Conservation (phyloP, 305 asterid genomes). For the Vinca major region DNA sequence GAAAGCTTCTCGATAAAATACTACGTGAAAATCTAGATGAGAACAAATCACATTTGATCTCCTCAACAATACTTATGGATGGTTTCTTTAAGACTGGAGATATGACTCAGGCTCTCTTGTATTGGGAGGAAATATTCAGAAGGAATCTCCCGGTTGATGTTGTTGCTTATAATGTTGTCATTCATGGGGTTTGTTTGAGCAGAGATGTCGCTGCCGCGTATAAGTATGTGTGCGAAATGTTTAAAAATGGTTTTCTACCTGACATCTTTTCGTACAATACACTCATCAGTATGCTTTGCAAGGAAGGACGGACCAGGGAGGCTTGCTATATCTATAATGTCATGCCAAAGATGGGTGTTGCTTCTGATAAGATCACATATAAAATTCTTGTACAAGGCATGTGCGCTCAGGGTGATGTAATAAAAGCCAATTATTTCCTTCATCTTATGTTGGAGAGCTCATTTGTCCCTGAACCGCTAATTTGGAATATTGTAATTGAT, state of each 20-base stretch:
- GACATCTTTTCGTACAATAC: conserved; percentile 60
- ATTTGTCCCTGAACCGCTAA: conserved; percentile 40
- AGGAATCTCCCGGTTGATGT: conserved; percentile 38
- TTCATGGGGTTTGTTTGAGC: conserved; percentile 51
- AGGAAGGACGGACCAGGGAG: conserved; percentile 45
- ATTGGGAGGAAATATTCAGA: conserved; percentile 38
- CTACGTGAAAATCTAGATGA: conserved; percentile 33
- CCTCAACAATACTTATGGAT: conserved; percentile 75
- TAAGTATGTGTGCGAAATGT: conserved; percentile 43
- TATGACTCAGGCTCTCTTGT: conserved; percentile 39
- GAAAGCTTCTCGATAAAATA: conserved; percentile 43
- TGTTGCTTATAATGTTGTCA: conserved; percentile 62
- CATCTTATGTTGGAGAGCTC: conserved; percentile 44
- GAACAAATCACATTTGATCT: conserved; percentile 33
- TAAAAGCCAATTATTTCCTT: conserved; percentile 45
- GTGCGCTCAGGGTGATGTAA: conserved; percentile 41
- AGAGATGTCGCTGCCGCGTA: conserved; percentile 35
- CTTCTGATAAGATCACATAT: conserved; percentile 57
- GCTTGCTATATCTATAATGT: conserved; percentile 54
- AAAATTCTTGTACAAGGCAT: conserved; percentile 60
- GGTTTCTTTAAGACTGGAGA: conserved; percentile 60
- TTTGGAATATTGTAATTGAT: conserved; percentile 65
- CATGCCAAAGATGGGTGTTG: conserved; percentile 68
- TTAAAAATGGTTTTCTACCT: conserved; percentile 54
- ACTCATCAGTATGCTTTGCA: conserved; percentile 58